These are phyloP conservation scores for Plasmopara viticola DNA, from an alignment of 352 stramenopile species.

Conservation along the genomic window DNA sequence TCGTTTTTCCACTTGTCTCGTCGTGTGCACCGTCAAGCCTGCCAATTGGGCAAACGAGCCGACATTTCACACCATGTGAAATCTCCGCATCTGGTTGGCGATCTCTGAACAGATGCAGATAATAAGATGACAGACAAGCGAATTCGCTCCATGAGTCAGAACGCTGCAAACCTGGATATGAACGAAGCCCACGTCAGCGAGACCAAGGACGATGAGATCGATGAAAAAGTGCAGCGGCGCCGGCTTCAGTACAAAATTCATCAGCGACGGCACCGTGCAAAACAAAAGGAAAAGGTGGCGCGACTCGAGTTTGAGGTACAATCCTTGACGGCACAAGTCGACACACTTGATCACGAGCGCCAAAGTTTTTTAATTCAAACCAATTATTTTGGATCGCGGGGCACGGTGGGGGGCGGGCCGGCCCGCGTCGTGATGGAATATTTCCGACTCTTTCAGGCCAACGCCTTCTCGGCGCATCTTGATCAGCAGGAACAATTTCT, in stretches of 20 bases:
- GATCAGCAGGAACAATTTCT: conserved; percentile 48
- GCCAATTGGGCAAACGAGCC: no score
- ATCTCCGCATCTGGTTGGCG: conserved; percentile 21
- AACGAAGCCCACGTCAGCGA: conserved; percentile 4
- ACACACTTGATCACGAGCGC: conserved; percentile 28
- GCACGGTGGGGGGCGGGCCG: conserved; percentile 22
- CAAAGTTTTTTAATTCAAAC: conserved; percentile 22
- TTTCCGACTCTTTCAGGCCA: conserved; percentile 47
- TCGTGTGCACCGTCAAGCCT: no score
- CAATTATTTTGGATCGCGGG: conserved; percentile 34
- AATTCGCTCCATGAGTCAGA: conserved; percentile 17
- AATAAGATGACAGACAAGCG: not conserved
- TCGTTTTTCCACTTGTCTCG: conserved; percentile 15
- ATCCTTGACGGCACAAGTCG: conserved; percentile 32
- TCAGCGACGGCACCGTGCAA: conserved; percentile 58
- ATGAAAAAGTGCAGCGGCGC: conserved; percentile 42
- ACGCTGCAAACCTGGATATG: conserved; percentile 9
- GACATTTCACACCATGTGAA: conserved; percentile 12
- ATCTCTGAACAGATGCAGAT: no score
- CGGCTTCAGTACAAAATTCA: conserved; percentile 67
- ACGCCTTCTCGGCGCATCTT: conserved; percentile 19
- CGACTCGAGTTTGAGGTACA: conserved; percentile 41
- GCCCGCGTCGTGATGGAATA: conserved; percentile 43
- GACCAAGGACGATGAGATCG: conserved; percentile 23
- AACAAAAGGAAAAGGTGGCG: conserved; percentile 48